Evolutionary conservation across 495 filamentous ascomycete genomes (phyloP), one percentile per base, ranked within the genome.

Genomic region (Penicillium desertorum): DNA sequence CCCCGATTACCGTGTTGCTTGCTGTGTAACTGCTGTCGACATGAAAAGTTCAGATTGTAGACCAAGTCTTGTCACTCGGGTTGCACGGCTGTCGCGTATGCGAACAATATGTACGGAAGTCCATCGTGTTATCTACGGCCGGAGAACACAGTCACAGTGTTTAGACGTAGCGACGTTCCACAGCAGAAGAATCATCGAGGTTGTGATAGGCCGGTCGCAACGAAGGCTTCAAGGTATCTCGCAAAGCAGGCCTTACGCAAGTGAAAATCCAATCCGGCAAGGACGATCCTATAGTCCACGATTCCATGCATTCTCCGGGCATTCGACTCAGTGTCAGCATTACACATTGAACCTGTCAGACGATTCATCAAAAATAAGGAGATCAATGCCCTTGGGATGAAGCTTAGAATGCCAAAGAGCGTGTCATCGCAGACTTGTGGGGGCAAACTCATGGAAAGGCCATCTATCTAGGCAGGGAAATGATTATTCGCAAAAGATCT

Each of bases 121-220:
- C 23, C 23, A 25, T 25, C 51, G 59, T 62, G 64, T 81, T 42
- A 64, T 52, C 5, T 16, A n/a, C 70, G 63, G 29, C 69, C 72
- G 14, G 61, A 71, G 20, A 75, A 69, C 34, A 78, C 79, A 5
- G 71, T 78, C 19, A 66, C 67, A 19, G 65, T 76, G 47, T 62
- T 78, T 32, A 62, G 73, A 45, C 58, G 67, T 48, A 59, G 63
- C 17, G 49, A 71, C 5, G 27, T 67, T 45, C 68, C 73, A 6
- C 75, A 77, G 51, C 71, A 70, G 44, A 75, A 72, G 7, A 8
- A 25, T 45, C 62, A 62, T 25, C 53, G 44, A 30, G 75, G 42
- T 39, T 48, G 29, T 6, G 63, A 70, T 23, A 4, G 22, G 22
- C 22, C 23, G 66, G 56, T 57, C 11, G 54, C 49, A 36, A 45